Evolutionary conservation across 2,329 filamentous ascomycete genomes (phyloP).

Genomic region (Plenodomus tracheiphilus): DNA sequence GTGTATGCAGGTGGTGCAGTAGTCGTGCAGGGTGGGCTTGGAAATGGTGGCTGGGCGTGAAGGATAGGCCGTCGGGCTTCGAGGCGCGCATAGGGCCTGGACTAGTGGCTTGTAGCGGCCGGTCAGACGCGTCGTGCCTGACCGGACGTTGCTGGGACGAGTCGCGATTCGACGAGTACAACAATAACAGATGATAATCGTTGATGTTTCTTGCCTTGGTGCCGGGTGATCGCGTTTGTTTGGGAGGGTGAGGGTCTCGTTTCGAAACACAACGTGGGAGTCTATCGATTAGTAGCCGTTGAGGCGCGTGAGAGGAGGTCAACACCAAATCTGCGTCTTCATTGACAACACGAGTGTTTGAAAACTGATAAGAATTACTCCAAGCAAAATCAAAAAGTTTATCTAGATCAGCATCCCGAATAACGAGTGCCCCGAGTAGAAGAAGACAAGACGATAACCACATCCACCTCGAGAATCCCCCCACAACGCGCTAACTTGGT

Average conservation of each 20-base stretch:
- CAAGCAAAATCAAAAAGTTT: too few relatives aligned
- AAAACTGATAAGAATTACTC: too few relatives aligned
- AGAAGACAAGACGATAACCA: too few relatives aligned
- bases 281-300: constrained; percentile 30
- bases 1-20: constrained; percentile 35
- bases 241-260: constrained; percentile 6
- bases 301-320: constrained; percentile 14
- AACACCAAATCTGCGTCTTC: constrained; percentile 28
- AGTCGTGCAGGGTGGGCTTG: constrained; percentile 26
- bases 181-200: constrained; percentile 33
- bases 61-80: constrained; percentile 33
- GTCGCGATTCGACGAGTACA: constrained; percentile 34
- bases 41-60: constrained; percentile 31
- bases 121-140: constrained; percentile 19
- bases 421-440: too few relatives aligned
- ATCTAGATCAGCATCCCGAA: too few relatives aligned
- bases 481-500: too few relatives aligned
- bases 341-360: background rate
- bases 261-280: constrained; percentile 4
- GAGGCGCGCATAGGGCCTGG: constrained; percentile 18
- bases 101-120: background rate
- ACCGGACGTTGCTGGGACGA: constrained; percentile 20
- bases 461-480: too few relatives aligned
- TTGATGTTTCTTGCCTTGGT: constrained; percentile 22
- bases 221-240: constrained; percentile 24